Conservation (phyloP, 2,329 filamentous ascomycete species). For the Monilinia fructigena region DNA sequence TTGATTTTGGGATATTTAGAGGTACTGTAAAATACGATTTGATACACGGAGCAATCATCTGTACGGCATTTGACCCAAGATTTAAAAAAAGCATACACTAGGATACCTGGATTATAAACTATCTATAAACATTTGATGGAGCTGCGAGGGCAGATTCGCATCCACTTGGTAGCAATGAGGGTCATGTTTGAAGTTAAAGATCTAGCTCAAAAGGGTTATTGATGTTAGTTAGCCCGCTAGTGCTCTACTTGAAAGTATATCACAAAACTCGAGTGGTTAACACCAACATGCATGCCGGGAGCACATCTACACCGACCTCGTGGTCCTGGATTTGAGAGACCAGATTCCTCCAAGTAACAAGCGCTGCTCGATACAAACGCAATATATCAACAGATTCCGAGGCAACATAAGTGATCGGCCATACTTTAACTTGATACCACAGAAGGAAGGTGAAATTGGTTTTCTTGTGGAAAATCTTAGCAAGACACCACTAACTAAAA, state of each 20-base stretch:
- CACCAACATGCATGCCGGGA: background rate
- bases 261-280: constrained; percentile 15
- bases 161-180: constrained; percentile 15
- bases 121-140: constrained; percentile 9
- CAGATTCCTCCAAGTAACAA: constrained; percentile 1
- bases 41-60: constrained; percentile 8
- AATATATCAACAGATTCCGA: background rate
- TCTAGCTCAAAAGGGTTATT: constrained; percentile 1
- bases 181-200: constrained; percentile 9
- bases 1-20: background rate
- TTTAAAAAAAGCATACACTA: background rate
- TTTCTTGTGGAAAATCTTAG: background rate
- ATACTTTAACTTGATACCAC: background rate
- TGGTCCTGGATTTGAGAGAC: constrained; percentile 4
- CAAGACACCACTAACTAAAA: constrained; percentile 1
- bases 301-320: constrained; percentile 7
- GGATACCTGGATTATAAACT: background rate
- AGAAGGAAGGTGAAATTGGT: constrained; percentile 6
- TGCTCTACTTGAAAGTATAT: constrained; percentile 8
- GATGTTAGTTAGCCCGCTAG: constrained; percentile 8
- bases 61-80: background rate
- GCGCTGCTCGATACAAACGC: background rate
- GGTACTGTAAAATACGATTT: constrained; percentile 2
- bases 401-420: background rate
- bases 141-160: background rate